phyloP scores from a whole-genome alignment of 352 stramenopile genomes.

The Poterioochromonas sp. region DNA sequence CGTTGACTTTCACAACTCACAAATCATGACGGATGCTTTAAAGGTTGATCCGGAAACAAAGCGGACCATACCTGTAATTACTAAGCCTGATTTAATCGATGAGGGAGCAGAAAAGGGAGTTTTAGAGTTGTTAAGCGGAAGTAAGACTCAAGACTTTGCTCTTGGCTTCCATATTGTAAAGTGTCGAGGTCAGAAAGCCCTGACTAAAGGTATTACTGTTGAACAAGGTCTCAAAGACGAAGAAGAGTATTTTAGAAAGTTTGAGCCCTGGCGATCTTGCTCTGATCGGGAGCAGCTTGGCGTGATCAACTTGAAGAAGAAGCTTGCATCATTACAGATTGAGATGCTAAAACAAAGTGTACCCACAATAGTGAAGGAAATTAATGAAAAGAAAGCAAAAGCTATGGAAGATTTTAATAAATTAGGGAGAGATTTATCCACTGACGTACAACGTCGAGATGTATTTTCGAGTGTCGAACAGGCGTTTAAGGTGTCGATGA shows the following conservation, averaged over 20 bases:
- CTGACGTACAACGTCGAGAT: too few species aligned
- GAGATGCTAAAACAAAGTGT: not conserved
- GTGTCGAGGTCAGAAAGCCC: slow-evolving; percentile 60
- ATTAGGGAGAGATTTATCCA: not conserved
- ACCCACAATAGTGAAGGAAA: not conserved
- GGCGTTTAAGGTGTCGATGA: too few species aligned
- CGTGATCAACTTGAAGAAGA: not conserved
- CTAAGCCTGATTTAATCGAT: slow-evolving; percentile 75
- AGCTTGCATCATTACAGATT: not conserved
- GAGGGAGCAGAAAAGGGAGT: slow-evolving; percentile 58
- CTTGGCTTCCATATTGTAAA: slow-evolving; percentile 73
- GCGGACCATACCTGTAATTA: slow-evolving; percentile 71
- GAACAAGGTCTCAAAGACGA: slow-evolving; percentile 44
- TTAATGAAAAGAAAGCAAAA: not conserved
- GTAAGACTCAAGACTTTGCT: slow-evolving; percentile 56
- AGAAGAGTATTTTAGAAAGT: not conserved
- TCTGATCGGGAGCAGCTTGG: not conserved
- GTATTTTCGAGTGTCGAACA: too few species aligned
- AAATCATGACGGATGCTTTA: slow-evolving; percentile 60
- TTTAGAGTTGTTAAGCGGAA: slow-evolving; percentile 60
- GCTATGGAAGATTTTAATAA: not conserved
- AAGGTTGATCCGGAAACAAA: slow-evolving; percentile 58
- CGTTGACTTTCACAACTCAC: slow-evolving; percentile 75
- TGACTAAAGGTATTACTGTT: slow-evolving; percentile 55
- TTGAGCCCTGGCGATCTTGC: not conserved